Base-by-base conservation (phyloP, 768 basidiomycete genomes). In the Stropharia rugosoannulata region DNA sequence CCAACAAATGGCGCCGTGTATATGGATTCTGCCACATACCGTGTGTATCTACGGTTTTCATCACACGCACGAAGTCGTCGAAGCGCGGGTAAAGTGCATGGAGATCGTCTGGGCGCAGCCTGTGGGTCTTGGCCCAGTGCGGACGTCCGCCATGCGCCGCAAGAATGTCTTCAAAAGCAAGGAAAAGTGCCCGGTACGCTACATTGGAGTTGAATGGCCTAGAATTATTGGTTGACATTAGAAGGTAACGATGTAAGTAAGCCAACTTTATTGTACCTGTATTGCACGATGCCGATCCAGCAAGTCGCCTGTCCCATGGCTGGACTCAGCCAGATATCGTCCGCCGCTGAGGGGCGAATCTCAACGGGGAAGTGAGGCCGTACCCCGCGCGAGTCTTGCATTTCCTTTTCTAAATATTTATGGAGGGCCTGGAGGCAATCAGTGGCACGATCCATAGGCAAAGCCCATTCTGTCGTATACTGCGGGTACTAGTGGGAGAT, bases 231-330 rank as follows among this genome's bases (percentile, higher is more conserved):
- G 42, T 54, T 43, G 15, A n/a, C 36, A 22, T 46, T 50, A 53
- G 25, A 40, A 46, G 18, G 10, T 16, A 25, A 16, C 37, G 25
- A 25, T 40, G 42, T 29, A 40, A 40, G n/a, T 7, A 43, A 29
- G 15, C 4, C 22, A 41, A 22, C 27, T 41, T 8, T 16, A 6
- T 73, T 90, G 65, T 55, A 98, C 96, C 93, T 93, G 76, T 87
- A 99, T 66, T 95, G 93, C n/a, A 97, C 84, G 50, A 98, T 85
- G n/a, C 97, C 97, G 57, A 99, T 92, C 90, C 95, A 99, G 62
- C 87, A 90, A 7, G 90, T 95, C 67, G 73, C 76, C 54, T 84
- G 80, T 50, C 87, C 87, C 66, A 83, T 84, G 65, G 89, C 88
- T 2, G 97, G 97, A 68, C 90, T 93, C 32, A 99, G 78, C 93